A percentile compares a stretch with the other conserved stretches of the same genome.
Conservation (phyloP, 2,329 filamentous ascomycete species). For the Sarocladium oryzae region DNA sequence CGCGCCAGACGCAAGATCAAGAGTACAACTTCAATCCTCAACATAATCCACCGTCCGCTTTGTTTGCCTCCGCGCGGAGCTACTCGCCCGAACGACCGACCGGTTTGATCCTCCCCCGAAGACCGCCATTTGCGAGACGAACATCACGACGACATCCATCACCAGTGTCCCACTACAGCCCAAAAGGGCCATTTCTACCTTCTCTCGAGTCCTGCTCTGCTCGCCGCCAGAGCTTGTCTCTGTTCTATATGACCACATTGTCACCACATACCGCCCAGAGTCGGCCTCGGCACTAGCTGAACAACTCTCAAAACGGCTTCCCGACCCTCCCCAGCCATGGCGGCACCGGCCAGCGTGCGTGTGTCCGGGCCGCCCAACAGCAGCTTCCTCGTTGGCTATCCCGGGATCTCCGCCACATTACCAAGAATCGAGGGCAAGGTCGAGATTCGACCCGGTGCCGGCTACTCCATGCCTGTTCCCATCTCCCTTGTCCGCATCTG, state of each 20-base stretch:
- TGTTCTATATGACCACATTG: neutral
- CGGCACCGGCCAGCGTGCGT: slow-evolving; percentile 58
- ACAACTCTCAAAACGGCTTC: neutral
- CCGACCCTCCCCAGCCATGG: slow-evolving; percentile 16
- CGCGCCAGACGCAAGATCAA: neutral
- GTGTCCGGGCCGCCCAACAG: slow-evolving; percentile 96
- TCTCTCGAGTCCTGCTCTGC: neutral
- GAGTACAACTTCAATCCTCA: neutral
- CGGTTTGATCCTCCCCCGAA: neutral
- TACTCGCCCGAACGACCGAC: neutral
- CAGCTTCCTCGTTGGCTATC: slow-evolving; percentile 93
- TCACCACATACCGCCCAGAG: neutral
- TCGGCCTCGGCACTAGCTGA: neutral
- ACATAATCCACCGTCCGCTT: neutral
- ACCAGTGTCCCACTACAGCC: neutral
- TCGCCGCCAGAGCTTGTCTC: slow-evolving; percentile 1
- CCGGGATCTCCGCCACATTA: slow-evolving; percentile 95
- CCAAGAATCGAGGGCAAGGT: slow-evolving; percentile 97
- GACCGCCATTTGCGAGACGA: neutral
- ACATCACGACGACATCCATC: neutral
- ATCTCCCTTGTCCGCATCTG: slow-evolving; percentile 92
- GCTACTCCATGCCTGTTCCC: slow-evolving; percentile 81
- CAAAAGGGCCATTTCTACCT: neutral
- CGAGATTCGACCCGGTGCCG: slow-evolving; percentile 82
- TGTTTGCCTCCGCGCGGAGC: neutral